Evolutionary conservation across 2,329 filamentous ascomycete genomes (phyloP).

Genomic region (Fonsecaea pedrosoi): DNA sequence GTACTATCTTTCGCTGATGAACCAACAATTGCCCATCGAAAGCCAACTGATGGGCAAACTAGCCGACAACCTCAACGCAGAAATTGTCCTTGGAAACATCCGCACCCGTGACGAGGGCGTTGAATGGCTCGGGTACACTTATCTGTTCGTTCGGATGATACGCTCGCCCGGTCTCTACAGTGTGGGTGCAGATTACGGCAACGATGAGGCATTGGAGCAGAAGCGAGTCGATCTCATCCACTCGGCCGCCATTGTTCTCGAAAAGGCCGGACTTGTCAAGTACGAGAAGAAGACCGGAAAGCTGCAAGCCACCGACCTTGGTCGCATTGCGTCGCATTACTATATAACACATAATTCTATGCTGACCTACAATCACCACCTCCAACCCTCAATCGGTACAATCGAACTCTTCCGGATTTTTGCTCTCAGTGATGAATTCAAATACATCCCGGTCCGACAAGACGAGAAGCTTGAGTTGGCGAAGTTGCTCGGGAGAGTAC

Average conservation of each 20-base stretch:
- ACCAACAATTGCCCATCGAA: slow-evolving; percentile 96
- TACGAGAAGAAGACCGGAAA: slow-evolving; percentile 94
- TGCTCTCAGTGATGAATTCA: slow-evolving; percentile 95
- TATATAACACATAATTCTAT: slow-evolving; percentile 97
- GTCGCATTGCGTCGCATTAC: slow-evolving; percentile 95
- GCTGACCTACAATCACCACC: slow-evolving; percentile 94
- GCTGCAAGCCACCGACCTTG: slow-evolving; percentile 89
- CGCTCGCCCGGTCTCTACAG: slow-evolving; percentile 93
- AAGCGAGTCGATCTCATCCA: slow-evolving; percentile 97
- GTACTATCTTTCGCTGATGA: slow-evolving; percentile 94
- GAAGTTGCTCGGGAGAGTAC: slow-evolving; percentile 86
- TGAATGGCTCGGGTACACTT: slow-evolving; percentile 99
- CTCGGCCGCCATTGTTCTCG: slow-evolving; percentile 84
- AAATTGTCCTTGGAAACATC: slow-evolving; percentile 92
- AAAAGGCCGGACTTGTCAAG: slow-evolving; percentile 86
- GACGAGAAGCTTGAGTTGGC: slow-evolving; percentile 97
- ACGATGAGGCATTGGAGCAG: slow-evolving; percentile 89
- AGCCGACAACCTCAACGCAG: slow-evolving; percentile 94
- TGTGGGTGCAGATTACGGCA: slow-evolving; percentile 93
- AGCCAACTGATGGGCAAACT: slow-evolving; percentile 92
- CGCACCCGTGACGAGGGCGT: slow-evolving; percentile 92
- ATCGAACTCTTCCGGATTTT: slow-evolving; percentile 98
- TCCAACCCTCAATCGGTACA: slow-evolving; percentile 88
- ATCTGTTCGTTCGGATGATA: slow-evolving; percentile 97
- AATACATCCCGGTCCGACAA: slow-evolving; percentile 96